phyloP scores from a whole-genome alignment of 805 yeast genomes.

The Myxozyma monticola region DNA sequence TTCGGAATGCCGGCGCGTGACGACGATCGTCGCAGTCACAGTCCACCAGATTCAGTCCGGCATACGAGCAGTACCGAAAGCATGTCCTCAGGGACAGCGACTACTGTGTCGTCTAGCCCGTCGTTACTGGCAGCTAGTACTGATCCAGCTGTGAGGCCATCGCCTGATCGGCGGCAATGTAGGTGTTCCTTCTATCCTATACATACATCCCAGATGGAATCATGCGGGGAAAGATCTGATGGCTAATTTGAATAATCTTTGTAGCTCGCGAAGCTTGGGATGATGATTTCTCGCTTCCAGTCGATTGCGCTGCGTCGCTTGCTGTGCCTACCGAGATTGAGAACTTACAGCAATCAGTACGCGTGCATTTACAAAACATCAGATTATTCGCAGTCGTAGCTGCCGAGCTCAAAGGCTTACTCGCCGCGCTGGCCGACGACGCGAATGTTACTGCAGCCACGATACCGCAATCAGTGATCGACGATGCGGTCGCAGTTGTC shows the following conservation, averaged over 20 bases:
- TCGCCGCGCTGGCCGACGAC: not conserved
- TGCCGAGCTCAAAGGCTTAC: constrained; percentile 3
- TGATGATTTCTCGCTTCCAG: constrained; percentile 23
- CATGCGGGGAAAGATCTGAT: too few relatives aligned
- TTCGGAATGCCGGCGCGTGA: too few relatives aligned
- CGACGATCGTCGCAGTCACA: too few relatives aligned
- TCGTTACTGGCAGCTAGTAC: too few relatives aligned
- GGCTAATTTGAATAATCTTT: constrained; percentile 6
- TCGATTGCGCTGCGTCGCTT: not conserved
- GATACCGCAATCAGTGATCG: constrained; percentile 10
- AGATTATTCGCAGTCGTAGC: constrained; percentile 19
- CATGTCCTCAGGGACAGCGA: too few relatives aligned
- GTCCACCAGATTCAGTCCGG: too few relatives aligned
- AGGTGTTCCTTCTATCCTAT: too few relatives aligned
- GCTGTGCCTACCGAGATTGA: constrained; percentile 16
- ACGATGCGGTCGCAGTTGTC: constrained; percentile 23
- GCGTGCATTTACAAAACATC: constrained; percentile 16
- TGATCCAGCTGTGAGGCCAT: too few relatives aligned
- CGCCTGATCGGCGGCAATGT: too few relatives aligned
- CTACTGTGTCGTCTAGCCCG: too few relatives aligned
- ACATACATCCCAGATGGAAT: too few relatives aligned
- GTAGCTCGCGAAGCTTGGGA: constrained; percentile 24
- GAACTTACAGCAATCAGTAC: constrained; percentile 12
- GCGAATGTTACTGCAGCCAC: not conserved
- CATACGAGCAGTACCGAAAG: too few relatives aligned